Evolutionary conservation across 2,329 filamentous ascomycete genomes (phyloP), one percentile per base, ranked within the genome.

Genomic region (Fusarium annulatum): DNA sequence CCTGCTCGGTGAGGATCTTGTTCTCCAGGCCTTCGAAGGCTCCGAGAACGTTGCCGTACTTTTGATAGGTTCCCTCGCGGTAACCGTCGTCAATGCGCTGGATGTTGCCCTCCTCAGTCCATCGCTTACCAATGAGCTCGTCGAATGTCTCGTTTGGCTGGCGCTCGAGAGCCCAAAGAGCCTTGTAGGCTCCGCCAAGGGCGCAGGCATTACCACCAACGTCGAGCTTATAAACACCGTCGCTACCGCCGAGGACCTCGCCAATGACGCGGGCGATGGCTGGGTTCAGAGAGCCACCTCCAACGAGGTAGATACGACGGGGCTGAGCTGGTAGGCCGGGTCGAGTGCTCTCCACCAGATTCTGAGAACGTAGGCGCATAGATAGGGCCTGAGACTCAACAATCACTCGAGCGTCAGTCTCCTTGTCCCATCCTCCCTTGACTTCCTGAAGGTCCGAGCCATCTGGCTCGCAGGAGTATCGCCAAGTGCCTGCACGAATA

Each of bases 171-270:
- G 93, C 95, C 96, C 96, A 99, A 0, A 97, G 91, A 19, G 96
- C 96, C 85, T 98, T 98, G 84, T 98, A 98, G 33, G 96, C 96
- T 11, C 94, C 94, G 19, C 96, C 96, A 19, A 98, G 84, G 16
- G 96, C 96, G 83, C 96, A 99, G 6, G 96, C 96, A 84, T 97
- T 98, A 33, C 95, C 95, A 33, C 96, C 96, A 9, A 98, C 94
- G 80, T 98, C 95, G 19, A 99, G 90, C 83, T 93, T 93, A 84
- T 94, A 99, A 33, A 98, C 94, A 30, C 96, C 96, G 72, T 98
- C 96, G 5, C 88, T 89, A 39, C 94, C 94, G 59, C 96, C 96
- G 5, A 99, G 89, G 6, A 98, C 94, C 78, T 97, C 92, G 33
- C 95, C 96, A 8, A 95, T 89, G 53, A 97, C 90, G 66, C 91